Evolutionary conservation across 1,139 yeast species (phyloP), one percentile per base, ranked within the genome.

Genomic region (Diutina sp.): DNA sequence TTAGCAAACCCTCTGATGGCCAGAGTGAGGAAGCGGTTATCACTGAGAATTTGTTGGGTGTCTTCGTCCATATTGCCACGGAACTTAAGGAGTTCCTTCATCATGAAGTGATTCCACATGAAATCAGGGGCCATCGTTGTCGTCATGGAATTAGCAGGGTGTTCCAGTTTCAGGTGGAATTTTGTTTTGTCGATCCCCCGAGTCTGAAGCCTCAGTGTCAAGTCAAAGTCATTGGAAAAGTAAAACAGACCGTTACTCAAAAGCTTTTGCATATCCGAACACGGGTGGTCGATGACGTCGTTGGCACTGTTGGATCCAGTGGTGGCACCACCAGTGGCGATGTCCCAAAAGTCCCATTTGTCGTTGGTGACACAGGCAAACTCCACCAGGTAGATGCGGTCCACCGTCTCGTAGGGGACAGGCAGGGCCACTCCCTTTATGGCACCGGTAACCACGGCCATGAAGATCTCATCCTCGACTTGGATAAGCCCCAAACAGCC

Each of bases 61-160:
- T 72, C 77, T 3, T 77, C 73, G 46, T 86, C 90, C 58, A 90
- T 70, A 59, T 87, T 85, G 58, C 85, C 77, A 59, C 96, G 76
- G 68, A 87, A 91, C 57, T 79, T 77, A 60, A 89, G 77, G 60
- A 95, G 78, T 60, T 91, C 97, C 58, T 84, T 80, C 84, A 91
- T 85, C 84, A 95, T 82, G 67, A 88, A 93, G 6, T 87, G 80
- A 68, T 95, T 95, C 99, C 99, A 95, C 97, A 93, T 90, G 66
- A 87, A 93, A 62, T 91, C 93, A 44, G 53, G 35, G 29, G 32
- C 51, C 25, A 46, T 21, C n/a, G 51, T 47, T n/a, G 38, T 12
- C 45, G 59, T 58, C 46, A 61, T 7, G 6, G 57, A 56, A 11
- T 54, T 57, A 3, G 52, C 8, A 1, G 41, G 47, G 5, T 56